These are phyloP conservation scores for Aurifilum marmelostoma DNA, from an alignment of 2,329 filamentous ascomycete genomes.

Conservation along the genomic window DNA sequence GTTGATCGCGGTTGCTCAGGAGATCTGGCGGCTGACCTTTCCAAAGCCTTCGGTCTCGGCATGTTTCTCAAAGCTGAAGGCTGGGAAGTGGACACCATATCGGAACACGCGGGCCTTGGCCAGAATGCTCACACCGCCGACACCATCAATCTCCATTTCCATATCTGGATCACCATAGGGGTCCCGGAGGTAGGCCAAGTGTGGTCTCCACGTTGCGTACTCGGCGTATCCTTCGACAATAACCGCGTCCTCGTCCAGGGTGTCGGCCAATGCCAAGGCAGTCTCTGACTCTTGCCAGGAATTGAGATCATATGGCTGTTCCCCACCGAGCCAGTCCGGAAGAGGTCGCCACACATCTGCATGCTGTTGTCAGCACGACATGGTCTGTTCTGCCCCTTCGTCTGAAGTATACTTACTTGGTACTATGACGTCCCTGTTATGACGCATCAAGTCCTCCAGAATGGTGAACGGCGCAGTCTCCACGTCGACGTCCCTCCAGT, in stretches of 20 bases:
- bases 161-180: conserved; percentile 98
- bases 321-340: conserved; percentile 96
- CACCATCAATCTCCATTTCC: conserved; percentile 99
- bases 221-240: conserved; percentile 99
- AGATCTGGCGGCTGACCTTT: conserved; percentile 65
- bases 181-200: conserved; percentile 94
- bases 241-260: conserved; percentile 94
- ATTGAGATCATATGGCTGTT: conserved; percentile 97
- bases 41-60: conserved; percentile 98
- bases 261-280: conserved; percentile 88
- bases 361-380: conserved; percentile 22
- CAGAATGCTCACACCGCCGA: conserved; percentile 95
- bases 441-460: conserved; percentile 95
- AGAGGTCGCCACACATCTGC: conserved; percentile 98
- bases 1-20: background rate
- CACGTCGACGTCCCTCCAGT: conserved; percentile 98
- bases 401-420: conserved; percentile 75
- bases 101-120: conserved; percentile 96
- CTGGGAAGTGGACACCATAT: conserved; percentile 93
- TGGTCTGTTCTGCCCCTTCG: background rate
- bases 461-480: conserved; percentile 97
- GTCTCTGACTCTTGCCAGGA: conserved; percentile 99
- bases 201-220: conserved; percentile 97
- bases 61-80: conserved; percentile 98
- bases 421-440: conserved; percentile 98